phyloP scores from a whole-genome alignment of 2,329 filamentous ascomycete species.

The Ceratocystis cubensis region DNA sequence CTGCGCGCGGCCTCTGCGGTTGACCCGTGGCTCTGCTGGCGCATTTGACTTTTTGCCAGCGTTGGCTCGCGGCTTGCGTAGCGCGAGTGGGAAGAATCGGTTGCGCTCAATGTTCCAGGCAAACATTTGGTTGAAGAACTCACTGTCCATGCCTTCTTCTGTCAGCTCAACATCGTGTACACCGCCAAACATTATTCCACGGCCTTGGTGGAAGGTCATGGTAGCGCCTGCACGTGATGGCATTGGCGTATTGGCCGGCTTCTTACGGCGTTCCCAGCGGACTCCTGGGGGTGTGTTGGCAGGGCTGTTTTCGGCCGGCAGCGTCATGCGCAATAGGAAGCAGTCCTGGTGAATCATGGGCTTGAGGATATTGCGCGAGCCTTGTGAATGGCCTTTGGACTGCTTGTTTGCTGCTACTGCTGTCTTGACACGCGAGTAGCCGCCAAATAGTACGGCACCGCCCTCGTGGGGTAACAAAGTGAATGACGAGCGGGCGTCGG shows the following conservation, averaged over 20 bases:
- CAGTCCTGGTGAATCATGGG: slow-evolving; percentile 90
- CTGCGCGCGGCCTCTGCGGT: slow-evolving; percentile 61
- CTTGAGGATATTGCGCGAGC: slow-evolving; percentile 61
- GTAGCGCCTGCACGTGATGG: slow-evolving; percentile 78
- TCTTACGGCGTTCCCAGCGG: slow-evolving; percentile 87
- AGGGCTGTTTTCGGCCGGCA: slow-evolving; percentile 54
- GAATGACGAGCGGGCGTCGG: slow-evolving; percentile 83
- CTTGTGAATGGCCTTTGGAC: slow-evolving; percentile 46
- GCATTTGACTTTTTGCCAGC: slow-evolving; percentile 43
- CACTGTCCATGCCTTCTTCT: slow-evolving; percentile 90
- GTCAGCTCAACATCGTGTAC: slow-evolving; percentile 86
- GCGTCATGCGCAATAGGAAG: slow-evolving; percentile 76
- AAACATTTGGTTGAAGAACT: slow-evolving; percentile 87
- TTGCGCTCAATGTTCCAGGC: slow-evolving; percentile 95
- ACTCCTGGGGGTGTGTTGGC: slow-evolving; percentile 56
- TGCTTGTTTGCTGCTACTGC: slow-evolving; percentile 49
- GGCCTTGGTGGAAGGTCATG: slow-evolving; percentile 87
- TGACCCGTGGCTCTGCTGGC: slow-evolving; percentile 38
- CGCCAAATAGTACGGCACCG: slow-evolving; percentile 81
- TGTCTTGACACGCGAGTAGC: slow-evolving; percentile 82
- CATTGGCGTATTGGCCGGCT: slow-evolving; percentile 75
- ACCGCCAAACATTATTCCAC: slow-evolving; percentile 85
- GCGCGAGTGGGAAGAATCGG: slow-evolving; percentile 71
- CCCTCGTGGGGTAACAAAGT: slow-evolving; percentile 81
- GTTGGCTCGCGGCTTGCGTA: slow-evolving; percentile 58